Conservation (phyloP, 2,329 filamentous ascomycete genomes). For the Ceratocystis diversiconidia region DNA sequence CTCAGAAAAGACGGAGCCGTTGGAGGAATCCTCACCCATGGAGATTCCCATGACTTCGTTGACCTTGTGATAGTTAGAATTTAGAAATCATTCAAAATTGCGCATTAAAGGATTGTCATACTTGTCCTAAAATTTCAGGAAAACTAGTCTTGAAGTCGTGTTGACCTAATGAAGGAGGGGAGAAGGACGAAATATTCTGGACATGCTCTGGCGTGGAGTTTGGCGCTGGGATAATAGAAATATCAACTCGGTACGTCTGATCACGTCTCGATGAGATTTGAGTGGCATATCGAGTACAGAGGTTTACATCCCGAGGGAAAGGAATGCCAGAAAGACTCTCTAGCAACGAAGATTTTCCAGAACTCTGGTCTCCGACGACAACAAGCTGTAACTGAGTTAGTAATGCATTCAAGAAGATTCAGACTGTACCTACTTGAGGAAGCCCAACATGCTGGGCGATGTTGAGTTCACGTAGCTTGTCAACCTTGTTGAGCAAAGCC, state of each 20-base stretch:
- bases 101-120: neutral
- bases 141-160: constrained; percentile 25
- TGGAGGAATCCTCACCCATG: constrained; percentile 18
- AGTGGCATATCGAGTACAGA: constrained; percentile 22
- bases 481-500: constrained; percentile 24
- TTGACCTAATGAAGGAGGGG: neutral
- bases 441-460: constrained; percentile 27
- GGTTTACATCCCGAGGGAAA: constrained; percentile 21
- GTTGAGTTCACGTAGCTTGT: constrained; percentile 30
- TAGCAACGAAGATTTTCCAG: constrained; percentile 22
- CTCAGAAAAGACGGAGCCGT: constrained; percentile 19
- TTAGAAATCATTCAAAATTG: constrained; percentile 5
- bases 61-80: constrained; percentile 2
- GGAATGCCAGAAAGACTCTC: constrained; percentile 21
- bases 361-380: constrained; percentile 22
- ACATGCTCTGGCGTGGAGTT: constrained; percentile 18
- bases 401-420: neutral
- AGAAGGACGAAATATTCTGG: neutral
- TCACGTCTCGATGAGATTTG: constrained; percentile 21
- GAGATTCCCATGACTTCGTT: constrained; percentile 12
- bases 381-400: constrained; percentile 19
- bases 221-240: constrained; percentile 31
- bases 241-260: constrained; percentile 22
- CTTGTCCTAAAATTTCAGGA: constrained; percentile 25
- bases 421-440: constrained; percentile 38